These are phyloP conservation scores for Rhizophagus prolifer DNA, from an alignment of 192 early-diverging fungal species.

Conservation along the genomic window DNA sequence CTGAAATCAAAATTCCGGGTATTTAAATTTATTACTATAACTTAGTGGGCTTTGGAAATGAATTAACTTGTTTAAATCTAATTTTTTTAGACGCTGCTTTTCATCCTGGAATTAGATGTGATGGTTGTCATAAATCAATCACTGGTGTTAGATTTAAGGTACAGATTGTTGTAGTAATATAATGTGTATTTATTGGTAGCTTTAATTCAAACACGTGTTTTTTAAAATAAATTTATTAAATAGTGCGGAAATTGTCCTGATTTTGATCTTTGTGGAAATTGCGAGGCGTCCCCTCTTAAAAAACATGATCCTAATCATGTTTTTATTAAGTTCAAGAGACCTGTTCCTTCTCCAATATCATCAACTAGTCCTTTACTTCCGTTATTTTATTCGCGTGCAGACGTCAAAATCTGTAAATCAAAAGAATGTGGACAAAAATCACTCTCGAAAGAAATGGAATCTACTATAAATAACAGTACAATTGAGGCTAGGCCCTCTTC, in stretches of 20 bases:
- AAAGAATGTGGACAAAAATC: conserved; percentile 26
- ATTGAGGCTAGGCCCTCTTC: neutral
- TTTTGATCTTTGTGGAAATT: conserved; percentile 67
- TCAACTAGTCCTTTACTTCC: conserved; percentile 34
- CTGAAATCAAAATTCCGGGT: conserved; percentile 31
- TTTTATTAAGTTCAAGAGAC: conserved; percentile 49
- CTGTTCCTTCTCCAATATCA: conserved; percentile 31
- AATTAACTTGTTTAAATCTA: neutral
- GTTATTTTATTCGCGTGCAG: conserved; percentile 36
- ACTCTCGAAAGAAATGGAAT: neutral
- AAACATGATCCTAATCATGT: conserved; percentile 45
- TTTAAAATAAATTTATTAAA: neutral
- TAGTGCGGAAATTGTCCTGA: conserved; percentile 59
- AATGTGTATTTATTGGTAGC: neutral
- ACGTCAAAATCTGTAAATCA: neutral
- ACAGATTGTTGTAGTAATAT: neutral
- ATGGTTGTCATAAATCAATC: conserved; percentile 46
- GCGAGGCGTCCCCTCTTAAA: conserved; percentile 40
- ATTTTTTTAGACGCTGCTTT: conserved; percentile 15
- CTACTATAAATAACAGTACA: neutral
- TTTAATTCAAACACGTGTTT: too few species aligned
- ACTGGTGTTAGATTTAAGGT: conserved; percentile 54
- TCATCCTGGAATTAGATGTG: conserved; percentile 47
- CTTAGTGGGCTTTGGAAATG: neutral
- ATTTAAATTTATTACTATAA: neutral